Base-by-base conservation (phyloP, 176 grass and related monocot species). In the Miscanthus lutarioriparius region DNA sequence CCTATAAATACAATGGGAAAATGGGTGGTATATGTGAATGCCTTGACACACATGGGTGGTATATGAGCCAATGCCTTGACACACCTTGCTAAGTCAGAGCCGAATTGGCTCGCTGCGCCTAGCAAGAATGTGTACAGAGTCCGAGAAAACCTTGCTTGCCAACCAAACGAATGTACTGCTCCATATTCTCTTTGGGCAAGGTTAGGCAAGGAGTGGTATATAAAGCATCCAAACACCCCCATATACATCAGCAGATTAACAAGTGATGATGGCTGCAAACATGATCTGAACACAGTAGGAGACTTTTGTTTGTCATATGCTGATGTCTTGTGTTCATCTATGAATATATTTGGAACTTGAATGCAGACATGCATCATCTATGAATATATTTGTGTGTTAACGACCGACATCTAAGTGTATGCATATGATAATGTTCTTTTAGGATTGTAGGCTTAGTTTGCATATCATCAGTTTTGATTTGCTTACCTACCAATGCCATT, bases 401-500 rank as follows among this genome's bases (percentile, higher is more conserved):
- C 10, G 8, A 20, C 58, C n/a, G 63, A 76, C 47, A 70, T 61
- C 48, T 59, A 26, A 64, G 26, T 1, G 5, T 36, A 30, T 73
- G 81, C 28, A 71, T 68, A 73, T 14, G 59, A 44, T 75, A 75
- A 75, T 68, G 30, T 22, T 43, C 35, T 61, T 61, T 58, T 80
- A 75, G 66, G 33, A 12, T 66, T 27, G 26, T 83, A 86, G 45
- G 68, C 26, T 39, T 59, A 66, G 43, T 72, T 73, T 72, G 4
- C 19, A 20, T 76, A 67, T 26, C 76, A 23, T 6, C 67, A 67
- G 43, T 72, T 67, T 73, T 74, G 66, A 48, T 83, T 90, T 83
- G 75, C 58, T 40, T 83, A 90, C 84, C 88, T 83, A 86, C 83
- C 84, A 72, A 37, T 65, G 78, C 84, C 88, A 83, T 79, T 87